Conservation (phyloP, 768 basidiomycete genomes). For the Calvatia gigantea region DNA sequence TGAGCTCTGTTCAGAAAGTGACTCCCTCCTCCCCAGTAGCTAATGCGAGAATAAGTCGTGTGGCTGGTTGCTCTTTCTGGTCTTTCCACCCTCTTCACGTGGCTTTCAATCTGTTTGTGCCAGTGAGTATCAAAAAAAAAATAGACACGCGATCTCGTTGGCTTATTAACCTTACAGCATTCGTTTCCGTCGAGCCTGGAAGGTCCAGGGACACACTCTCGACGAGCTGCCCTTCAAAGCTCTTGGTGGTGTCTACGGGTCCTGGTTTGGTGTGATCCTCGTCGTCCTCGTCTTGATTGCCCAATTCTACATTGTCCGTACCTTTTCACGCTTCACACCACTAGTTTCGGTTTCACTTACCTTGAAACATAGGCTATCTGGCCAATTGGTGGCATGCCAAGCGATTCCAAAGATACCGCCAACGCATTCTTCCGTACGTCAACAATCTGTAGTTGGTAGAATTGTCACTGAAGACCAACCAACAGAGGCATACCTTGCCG, state of each 20-base stretch:
- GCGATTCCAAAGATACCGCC: slow-evolving; percentile 24
- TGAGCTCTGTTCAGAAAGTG: slow-evolving; percentile 20
- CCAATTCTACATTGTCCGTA: slow-evolving; percentile 40
- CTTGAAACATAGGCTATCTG: slow-evolving; percentile 29
- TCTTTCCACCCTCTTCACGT: slow-evolving; percentile 43
- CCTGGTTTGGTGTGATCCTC: slow-evolving; percentile 42
- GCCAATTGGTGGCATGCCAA: slow-evolving; percentile 34
- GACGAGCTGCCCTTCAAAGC: slow-evolving; percentile 44
- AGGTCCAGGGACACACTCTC: slow-evolving; percentile 38
- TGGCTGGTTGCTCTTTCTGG: slow-evolving; percentile 46
- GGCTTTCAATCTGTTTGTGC: slow-evolving; percentile 44
- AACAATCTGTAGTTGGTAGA: background rate
- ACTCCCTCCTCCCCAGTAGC: background rate
- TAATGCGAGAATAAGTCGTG: slow-evolving; percentile 24
- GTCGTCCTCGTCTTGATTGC: slow-evolving; percentile 38
- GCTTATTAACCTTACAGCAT: slow-evolving; percentile 24
- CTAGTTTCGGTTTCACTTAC: background rate
- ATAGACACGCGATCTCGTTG: background rate
- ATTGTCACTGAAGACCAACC: background rate
- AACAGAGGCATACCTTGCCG: slow-evolving; percentile 35
- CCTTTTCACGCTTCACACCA: background rate
- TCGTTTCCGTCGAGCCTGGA: slow-evolving; percentile 43
- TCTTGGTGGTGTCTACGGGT: slow-evolving; percentile 40
- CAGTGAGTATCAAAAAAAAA: slow-evolving; percentile 26
- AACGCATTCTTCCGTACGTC: slow-evolving; percentile 36